phyloP scores from a whole-genome alignment of 2,329 filamentous ascomycete genomes.

The Hypoxylon rubiginosum region DNA sequence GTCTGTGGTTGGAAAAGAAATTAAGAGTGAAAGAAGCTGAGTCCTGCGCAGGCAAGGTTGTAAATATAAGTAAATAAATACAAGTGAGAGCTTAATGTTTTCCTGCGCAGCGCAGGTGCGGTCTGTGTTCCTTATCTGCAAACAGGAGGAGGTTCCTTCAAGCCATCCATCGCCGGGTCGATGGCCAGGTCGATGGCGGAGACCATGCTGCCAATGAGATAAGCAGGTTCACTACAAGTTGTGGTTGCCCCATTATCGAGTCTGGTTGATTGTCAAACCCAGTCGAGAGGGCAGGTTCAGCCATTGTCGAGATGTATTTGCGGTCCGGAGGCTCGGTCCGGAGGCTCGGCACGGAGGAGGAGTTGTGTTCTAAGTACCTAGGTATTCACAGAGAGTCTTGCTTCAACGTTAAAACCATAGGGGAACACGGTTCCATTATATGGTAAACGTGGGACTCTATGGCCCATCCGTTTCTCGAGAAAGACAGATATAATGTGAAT shows the following conservation, averaged over 20 bases:
- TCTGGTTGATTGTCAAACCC: background rate
- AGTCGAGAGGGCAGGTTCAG: no score
- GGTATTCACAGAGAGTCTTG: background rate
- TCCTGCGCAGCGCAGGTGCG: no score
- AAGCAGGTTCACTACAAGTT: background rate
- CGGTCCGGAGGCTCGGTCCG: no score
- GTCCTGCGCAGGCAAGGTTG: background rate
- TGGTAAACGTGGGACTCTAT: background rate
- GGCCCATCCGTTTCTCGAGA: background rate
- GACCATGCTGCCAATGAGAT: background rate
- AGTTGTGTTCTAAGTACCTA: background rate
- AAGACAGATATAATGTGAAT: background rate
- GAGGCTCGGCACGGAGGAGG: background rate
- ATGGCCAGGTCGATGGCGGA: background rate
- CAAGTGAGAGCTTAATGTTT: no score
- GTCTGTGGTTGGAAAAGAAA: background rate
- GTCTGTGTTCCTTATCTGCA: no score
- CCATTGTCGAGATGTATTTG: no score
- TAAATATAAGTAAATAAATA: background rate
- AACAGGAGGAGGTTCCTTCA: no score
- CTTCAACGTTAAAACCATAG: background rate
- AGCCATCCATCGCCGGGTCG: no score
- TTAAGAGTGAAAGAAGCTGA: background rate
- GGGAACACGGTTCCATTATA: no score
- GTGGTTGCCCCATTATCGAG: background rate